A percentile compares a stretch with the other conserved stretches of the same genome.
Evolutionary conservation across 768 basidiomycete species (phyloP).

Genomic region (Amanita inopinata): DNA sequence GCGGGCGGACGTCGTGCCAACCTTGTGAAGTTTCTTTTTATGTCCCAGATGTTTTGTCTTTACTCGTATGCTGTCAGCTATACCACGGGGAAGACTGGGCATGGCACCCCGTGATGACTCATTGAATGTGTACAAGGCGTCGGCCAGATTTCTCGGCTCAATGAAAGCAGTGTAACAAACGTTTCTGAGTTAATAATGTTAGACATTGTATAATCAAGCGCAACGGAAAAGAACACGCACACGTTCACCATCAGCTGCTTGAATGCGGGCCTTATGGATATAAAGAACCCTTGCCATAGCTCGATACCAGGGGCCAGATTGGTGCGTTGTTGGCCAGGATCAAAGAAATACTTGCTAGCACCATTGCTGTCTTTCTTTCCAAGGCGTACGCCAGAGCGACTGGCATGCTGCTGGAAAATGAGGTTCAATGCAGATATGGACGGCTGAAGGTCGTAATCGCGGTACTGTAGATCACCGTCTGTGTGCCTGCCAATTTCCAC

Average conservation of each 20-base stretch:
- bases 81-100: conserved; percentile 8
- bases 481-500: conserved; percentile 38
- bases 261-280: conserved; percentile 38
- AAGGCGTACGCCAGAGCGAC: conserved; percentile 37
- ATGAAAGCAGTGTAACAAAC: conserved; percentile 50
- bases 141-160: conserved; percentile 50
- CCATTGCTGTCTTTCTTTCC: conserved; percentile 23
- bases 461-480: conserved; percentile 32
- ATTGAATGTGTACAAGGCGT: conserved; percentile 43
- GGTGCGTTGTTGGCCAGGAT: conserved; percentile 16
- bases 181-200: conserved; percentile 23
- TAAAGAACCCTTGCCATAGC: conserved; percentile 37
- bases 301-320: conserved; percentile 26
- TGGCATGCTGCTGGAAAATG: conserved; percentile 39
- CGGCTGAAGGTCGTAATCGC: conserved; percentile 38
- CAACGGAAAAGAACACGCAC: conserved; percentile 19
- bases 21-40: conserved; percentile 7
- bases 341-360: conserved; percentile 46
- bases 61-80: conserved; percentile 6
- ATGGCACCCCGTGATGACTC: conserved; percentile 30
- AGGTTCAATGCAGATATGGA: conserved; percentile 51
- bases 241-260: conserved; percentile 47
- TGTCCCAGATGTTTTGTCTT: conserved; percentile 7
- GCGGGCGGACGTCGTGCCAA: conserved; percentile 13
- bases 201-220: background rate